Evolutionary conservation across 306 rosid species (phyloP).

Genomic region (Dalbergia cochinchinensis): DNA sequence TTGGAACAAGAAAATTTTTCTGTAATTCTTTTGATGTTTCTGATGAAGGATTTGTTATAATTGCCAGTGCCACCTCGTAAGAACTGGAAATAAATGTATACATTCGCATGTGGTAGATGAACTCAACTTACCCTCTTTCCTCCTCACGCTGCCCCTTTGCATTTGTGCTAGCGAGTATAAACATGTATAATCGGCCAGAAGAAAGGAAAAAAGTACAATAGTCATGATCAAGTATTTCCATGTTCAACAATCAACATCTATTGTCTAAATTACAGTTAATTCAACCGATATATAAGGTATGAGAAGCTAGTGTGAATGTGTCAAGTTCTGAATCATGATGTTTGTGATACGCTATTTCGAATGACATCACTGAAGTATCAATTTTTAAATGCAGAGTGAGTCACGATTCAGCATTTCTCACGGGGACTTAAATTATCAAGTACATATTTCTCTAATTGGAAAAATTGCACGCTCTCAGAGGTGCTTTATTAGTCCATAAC

Average conservation of each 20-base stretch:
- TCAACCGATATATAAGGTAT: neutral
- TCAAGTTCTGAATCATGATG: constrained; percentile 28
- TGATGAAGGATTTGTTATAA: constrained; percentile 23
- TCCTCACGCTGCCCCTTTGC: neutral
- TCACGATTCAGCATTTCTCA: no score
- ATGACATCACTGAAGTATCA: neutral
- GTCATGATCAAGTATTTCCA: constrained; percentile 19
- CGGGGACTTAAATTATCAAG: no score
- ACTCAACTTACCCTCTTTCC: neutral
- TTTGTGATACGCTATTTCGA: neutral
- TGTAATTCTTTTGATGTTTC: constrained; percentile 23
- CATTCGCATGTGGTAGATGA: constrained; percentile 1
- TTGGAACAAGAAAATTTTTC: neutral
- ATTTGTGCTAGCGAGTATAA: neutral
- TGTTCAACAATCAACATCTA: constrained; percentile 24
- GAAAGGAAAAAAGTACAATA: neutral
- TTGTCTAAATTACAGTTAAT: neutral
- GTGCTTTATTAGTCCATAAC: no score
- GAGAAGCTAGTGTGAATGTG: constrained; percentile 21
- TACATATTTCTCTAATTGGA: no score
- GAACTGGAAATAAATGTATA: constrained; percentile 30
- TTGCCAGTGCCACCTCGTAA: constrained; percentile 1
- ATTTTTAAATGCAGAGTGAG: no score
- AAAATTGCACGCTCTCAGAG: no score
- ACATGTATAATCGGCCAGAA: neutral